phyloP scores from a whole-genome alignment of 768 basidiomycete genomes.

The Kwoniella botswanensis region DNA sequence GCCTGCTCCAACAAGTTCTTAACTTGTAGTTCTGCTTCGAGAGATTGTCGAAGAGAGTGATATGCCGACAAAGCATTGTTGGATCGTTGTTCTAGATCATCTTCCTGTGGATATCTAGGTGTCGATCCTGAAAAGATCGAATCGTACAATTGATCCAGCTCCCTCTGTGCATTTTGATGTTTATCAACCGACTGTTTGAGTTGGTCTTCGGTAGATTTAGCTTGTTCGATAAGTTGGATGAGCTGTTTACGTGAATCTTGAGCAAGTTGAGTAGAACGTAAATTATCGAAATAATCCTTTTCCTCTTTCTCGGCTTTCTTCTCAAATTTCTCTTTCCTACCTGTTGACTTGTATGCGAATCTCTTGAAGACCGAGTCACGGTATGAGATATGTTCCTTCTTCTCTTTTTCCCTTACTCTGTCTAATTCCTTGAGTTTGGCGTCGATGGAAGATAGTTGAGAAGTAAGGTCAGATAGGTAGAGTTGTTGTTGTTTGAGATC shows the following conservation, averaged over 20 bases:
- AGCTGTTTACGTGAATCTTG: not conserved
- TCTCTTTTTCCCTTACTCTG: not conserved
- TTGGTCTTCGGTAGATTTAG: not conserved
- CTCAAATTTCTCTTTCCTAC: conserved; percentile 5
- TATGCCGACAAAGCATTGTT: conserved; percentile 1
- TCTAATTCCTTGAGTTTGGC: not conserved
- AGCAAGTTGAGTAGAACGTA: not conserved
- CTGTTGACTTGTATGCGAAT: conserved; percentile 7
- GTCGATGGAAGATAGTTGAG: not conserved
- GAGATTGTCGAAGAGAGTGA: not conserved
- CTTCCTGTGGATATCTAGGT: conserved; percentile 2
- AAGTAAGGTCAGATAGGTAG: not conserved
- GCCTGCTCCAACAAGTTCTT: not conserved
- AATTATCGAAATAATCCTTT: conserved; percentile 9
- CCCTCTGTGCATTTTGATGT: conserved; percentile 2
- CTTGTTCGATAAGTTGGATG: not conserved
- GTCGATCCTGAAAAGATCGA: conserved; percentile 4
- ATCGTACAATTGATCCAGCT: conserved; percentile 7
- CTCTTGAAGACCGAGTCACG: conserved; percentile 2
- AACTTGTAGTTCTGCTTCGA: conserved; percentile 5
- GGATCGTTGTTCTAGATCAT: not conserved
- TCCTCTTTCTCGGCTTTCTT: conserved; percentile 1
- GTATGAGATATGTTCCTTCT: conserved; percentile 5
- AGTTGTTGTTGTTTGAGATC: conserved; percentile 5
- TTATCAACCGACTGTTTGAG: not conserved